Evolutionary conservation across 495 filamentous ascomycete species (phyloP), one percentile per base, ranked within the genome.

Genomic region (Chaetomidium leptoderma): DNA sequence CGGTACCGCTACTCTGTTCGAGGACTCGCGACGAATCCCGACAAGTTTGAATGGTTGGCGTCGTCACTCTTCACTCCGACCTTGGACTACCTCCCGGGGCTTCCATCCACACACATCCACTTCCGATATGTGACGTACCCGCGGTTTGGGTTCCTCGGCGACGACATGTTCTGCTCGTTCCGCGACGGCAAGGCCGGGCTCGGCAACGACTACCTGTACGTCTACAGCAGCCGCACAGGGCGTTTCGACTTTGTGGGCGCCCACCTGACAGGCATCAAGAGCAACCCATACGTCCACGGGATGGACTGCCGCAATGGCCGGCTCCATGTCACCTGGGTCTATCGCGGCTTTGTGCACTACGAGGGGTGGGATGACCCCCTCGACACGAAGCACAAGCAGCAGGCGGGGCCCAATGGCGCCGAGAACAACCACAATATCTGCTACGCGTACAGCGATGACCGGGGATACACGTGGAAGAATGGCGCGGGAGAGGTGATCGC

Each of bases 211-310:
- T 73, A 77, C 36, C 57, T 79, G 27, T 74, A 70, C 61, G 45
- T 70, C 9, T 80, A 80, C 58, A 48, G 44, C 14, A 55, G 45
- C 44, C 36, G 35, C 7, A 27, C 49, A 7, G 59, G 63, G 24
- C 26, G 17, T 6, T 79, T 69, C 60, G 44, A 42, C 8, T 70
- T 66, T 23, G 63, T 72, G 7, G 73, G 76, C 27, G 68, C 65
- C 24, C 72, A 72, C 48, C 72, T 80, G n/a, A 70, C 72, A 37
- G 77, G 76, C 27, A 58, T 68, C 6, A 53, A 61, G 11, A 78
- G 75, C 57, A 80, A 77, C 60, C 75, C 77, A 17, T 80, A 80
- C 58, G 72, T 78, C 56, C 71, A 80, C 66, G 77, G 74, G 4
- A 60, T 79, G 3, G 64, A 70, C 66, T 64, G 48, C 27, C 64